Evolutionary conservation across 1,139 yeast genomes (phyloP), one percentile per base, ranked within the genome.

Genomic region (Diutina mesorugosa): DNA sequence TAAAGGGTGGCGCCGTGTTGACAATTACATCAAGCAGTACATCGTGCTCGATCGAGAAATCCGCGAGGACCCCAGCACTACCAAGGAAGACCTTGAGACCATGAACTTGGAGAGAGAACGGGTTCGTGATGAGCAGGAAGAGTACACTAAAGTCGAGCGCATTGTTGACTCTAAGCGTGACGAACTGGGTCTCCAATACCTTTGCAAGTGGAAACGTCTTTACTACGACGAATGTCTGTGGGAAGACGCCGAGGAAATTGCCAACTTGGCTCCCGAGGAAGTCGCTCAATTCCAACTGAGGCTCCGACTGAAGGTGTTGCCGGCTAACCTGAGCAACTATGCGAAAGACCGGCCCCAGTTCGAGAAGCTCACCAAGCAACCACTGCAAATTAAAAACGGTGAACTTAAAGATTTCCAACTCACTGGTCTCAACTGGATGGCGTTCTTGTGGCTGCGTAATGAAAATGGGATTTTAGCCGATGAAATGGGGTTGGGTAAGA

Each of bases 401-500:
- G 96, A 87, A 69, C 77, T 93, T 61, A 82, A 99, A 68, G 99
- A 95, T 73, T 93, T 95, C 79, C 99, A 95, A 72, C 78, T 95
- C 66, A 93, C 99, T 0, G 99, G 99, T 60, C 79, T 95, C 61
- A 95, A 95, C 70, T 95, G 99, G 99, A 95, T 95, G 99, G 99
- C 99, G 0, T 95, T 90, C 67, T 76, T 95, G 61, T 95, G 99
- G 99, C 89, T 97, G 3, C 81, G 97, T 67, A 90, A 93, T 69
- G 97, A 93, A 71, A 95, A 93, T 69, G 99, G 99, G 57, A 95
- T 95, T 57, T 74, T 95, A 55, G 99, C 99, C 6, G 99, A 95
- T 74, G 99, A 95, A 69, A 95, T 95, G 99, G 99, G 99, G 58
- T 78, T 95, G 57, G 99, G 99, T 63, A 93, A 93, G 69, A 93